phyloP scores from a whole-genome alignment of 2,329 filamentous ascomycete genomes.

The Beauveria brongniartii region DNA sequence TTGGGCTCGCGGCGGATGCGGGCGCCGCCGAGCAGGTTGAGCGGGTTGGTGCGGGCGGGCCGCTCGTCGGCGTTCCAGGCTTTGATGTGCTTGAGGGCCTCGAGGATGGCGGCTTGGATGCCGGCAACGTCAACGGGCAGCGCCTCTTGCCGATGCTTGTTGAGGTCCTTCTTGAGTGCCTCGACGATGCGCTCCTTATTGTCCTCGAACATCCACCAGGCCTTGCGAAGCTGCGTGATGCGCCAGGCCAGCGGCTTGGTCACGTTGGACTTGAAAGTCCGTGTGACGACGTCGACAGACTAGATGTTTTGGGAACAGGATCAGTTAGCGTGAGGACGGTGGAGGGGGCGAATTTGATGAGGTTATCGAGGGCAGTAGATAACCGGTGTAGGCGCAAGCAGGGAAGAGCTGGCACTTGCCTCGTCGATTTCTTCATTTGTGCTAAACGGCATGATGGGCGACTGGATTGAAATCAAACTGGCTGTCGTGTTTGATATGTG shows the following conservation, averaged over 20 bases:
- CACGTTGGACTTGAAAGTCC: conserved; percentile 12
- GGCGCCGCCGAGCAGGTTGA: conserved; percentile 23
- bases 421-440: conserved; percentile 5
- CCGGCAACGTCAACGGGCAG: conserved; percentile 22
- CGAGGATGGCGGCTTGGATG: conserved; percentile 27
- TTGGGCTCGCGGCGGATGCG: conserved; percentile 34
- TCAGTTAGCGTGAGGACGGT: not conserved
- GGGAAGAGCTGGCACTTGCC: not conserved
- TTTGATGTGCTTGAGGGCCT: conserved; percentile 30
- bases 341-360: not conserved
- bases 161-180: conserved; percentile 27
- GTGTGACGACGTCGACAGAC: conserved; percentile 4
- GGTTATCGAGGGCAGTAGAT: no score
- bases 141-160: conserved; percentile 26
- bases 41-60: conserved; percentile 19
- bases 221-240: conserved; percentile 32
- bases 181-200: conserved; percentile 26
- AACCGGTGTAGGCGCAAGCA: not conserved
- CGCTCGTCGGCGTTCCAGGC: conserved; percentile 30
- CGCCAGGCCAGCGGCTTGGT: conserved; percentile 31
- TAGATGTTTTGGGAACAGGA: not conserved
- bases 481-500: not conserved
- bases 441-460: conserved; percentile 19
- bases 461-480: not conserved
- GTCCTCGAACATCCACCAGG: conserved; percentile 34